Base-by-base conservation (phyloP, 495 filamentous ascomycete species). In the Penicillium taxi region DNA sequence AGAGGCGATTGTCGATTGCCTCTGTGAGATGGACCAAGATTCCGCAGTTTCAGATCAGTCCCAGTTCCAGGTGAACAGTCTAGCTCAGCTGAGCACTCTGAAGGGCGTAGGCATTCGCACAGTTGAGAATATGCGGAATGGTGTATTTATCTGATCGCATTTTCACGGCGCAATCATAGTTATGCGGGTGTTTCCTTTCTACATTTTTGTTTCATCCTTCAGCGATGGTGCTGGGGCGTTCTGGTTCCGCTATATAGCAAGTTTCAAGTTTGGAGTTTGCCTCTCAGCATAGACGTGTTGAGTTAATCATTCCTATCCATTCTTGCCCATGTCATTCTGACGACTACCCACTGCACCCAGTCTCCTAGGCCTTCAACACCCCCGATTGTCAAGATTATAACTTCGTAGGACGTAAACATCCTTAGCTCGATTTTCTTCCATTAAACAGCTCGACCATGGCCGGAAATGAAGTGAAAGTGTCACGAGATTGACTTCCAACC, bases 101-200 rank as follows among this genome's bases (percentile, higher is more conserved):
- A 71, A 61, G 38, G 72, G 73, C 2, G 67, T 74, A 31, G 71
- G 72, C 12, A 32, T 58, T 30, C 72, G 67, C 47, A 72, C 65
- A 0, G 73, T 77, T 9, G 60, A 75, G 49, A 73, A 59, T 41
- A 77, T 77, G 73, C 59, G 70, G 32, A 61, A 52, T 28, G 67
- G 71, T 30, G 57, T 69, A 37, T 47, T 66, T 47, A 56, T 55
- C 38, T 69, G 48, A 54, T 40, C 42, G 40, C 23, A 34, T 46
- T 45, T 43, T 34, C 37, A 26, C 22, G 32, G 22, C 31, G 18
- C 38, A 23, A 41, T 34, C 42, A 47, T 48, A 40, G 28, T 41
- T 26, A 44, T 26, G 39, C 33, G 33, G 37, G 44, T 37, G 35
- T 56, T 16, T 41, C n/a, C 38, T 20, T 22, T 21, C 35, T 52